A percentile compares a stretch with the other conserved stretches of the same genome.
Evolutionary conservation across 1,284 basidiomycete genomes (phyloP).

Genomic region (Cutaneotrichosporon mucoides): DNA sequence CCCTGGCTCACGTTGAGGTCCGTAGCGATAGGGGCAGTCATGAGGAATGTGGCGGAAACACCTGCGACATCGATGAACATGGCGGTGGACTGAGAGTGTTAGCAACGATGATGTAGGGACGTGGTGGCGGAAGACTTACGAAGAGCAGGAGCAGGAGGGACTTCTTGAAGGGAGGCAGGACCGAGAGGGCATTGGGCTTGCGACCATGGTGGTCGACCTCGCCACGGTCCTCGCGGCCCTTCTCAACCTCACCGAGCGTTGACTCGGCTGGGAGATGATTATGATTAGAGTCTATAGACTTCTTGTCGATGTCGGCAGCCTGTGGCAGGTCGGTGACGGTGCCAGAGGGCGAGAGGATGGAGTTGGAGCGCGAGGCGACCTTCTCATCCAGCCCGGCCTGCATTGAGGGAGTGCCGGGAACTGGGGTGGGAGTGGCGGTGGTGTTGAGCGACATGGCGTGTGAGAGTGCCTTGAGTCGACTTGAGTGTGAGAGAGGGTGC

Average conservation of each 20-base stretch:
- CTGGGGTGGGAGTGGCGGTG: background rate
- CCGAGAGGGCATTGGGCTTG: constrained; percentile 23
- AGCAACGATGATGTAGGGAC: background rate
- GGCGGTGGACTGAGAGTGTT: constrained; percentile 14
- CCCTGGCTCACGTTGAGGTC: constrained; percentile 29
- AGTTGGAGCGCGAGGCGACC: background rate
- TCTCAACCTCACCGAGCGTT: background rate
- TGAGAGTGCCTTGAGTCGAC: no score
- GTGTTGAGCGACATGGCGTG: no score
- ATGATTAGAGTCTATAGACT: background rate
- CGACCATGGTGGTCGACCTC: background rate
- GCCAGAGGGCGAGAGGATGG: background rate
- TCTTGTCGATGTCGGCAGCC: background rate
- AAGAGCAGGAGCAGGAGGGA: constrained; percentile 35
- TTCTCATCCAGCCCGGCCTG: no score
- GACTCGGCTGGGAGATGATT: background rate
- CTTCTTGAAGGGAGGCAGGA: constrained; percentile 27
- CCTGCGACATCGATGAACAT: constrained; percentile 43
- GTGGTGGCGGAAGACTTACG: constrained; percentile 13
- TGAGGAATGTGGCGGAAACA: constrained; percentile 41
- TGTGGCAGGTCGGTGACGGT: background rate
- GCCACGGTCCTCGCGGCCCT: background rate
- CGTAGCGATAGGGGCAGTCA: constrained; percentile 42
- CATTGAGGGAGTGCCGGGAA: no score
- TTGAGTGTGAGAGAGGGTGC: no score